Evolutionary conservation across 1,284 basidiomycete genomes (phyloP), one percentile per base, ranked within the genome.

Genomic region (Boletus calvinii): DNA sequence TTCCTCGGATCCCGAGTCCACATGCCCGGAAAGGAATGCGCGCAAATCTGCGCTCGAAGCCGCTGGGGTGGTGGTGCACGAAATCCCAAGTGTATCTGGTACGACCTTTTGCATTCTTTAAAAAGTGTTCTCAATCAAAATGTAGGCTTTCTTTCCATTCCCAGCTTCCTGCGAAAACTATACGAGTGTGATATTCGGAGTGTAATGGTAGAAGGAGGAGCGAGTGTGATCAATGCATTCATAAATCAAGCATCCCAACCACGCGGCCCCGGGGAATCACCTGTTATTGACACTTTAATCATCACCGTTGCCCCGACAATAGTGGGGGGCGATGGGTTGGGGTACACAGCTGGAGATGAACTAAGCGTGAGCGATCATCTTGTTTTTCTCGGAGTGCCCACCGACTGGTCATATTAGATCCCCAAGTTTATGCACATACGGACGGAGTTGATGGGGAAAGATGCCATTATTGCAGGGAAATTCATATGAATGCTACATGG

Each of bases 191-290:
- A 81, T 10, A 77, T 97, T 53, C 71, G 72, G 8, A 87, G 86
- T 4, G 74, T 98, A 48, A 99, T 99, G 96, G 88, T 98, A 10
- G 96, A 99, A 74, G 96, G 96, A 47, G 96, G 96, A 15, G 90
- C 92, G 4, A 72, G 75, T 5, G 79, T 98, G 53, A 94, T 99
- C 52, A 76, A 79, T 15, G 84, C 89, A 2, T 93, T 96, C 70
- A 73, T 97, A 18, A 49, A 52, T 44, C 56, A 51, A 32, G 56
- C 46, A n/a, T 62, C 57, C 11, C 54, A 50, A 39, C 44, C 53
- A 37, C 47, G 50, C n/a, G 4, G 7, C 35, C 37, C 46, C 4
- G 42, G 41, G n/a, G 53, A 48, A 36, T 45, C 53, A 13, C 53
- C 56, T 20, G 30, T 56, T 12, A 49, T 94, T 4, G 87, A 96